Evolutionary conservation across 345 rosid genomes (phyloP).

Genomic region (Acer campestre): DNA sequence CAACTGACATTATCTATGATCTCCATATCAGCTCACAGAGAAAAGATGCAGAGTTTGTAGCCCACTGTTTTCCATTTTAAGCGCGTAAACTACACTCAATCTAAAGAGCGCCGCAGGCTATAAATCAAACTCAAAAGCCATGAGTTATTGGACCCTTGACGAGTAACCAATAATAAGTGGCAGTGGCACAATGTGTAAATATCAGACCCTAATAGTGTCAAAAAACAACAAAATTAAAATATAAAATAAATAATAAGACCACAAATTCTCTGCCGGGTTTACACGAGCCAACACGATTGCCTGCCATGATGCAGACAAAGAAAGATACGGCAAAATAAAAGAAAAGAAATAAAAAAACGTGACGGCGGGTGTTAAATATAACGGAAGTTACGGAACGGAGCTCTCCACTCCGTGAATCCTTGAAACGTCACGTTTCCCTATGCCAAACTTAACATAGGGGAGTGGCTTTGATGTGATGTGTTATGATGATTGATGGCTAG

Average conservation of each 20-base stretch:
- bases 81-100: not conserved
- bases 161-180: not conserved
- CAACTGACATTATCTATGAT: not conserved
- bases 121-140: not conserved
- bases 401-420: not conserved
- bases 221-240: not conserved
- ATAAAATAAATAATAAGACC: not conserved
- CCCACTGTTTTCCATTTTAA: not conserved
- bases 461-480: constrained; percentile 11
- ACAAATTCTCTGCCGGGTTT: constrained; percentile 28
- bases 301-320: constrained; percentile 43
- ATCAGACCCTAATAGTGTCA: not conserved
- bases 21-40: not conserved
- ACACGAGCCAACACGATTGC: constrained; percentile 44
- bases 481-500: constrained; percentile 20
- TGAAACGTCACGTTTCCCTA: not conserved
- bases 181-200: constrained; percentile 25
- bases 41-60: not conserved
- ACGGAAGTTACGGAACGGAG: constrained; percentile 22
- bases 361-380: constrained; percentile 17
- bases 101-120: not conserved
- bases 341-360: not conserved
- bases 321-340: constrained; percentile 20
- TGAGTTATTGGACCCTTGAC: constrained; percentile 25
- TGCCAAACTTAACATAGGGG: not conserved